Conservation (phyloP, 2,329 filamentous ascomycete genomes). For the Calonectria ilicicola region DNA sequence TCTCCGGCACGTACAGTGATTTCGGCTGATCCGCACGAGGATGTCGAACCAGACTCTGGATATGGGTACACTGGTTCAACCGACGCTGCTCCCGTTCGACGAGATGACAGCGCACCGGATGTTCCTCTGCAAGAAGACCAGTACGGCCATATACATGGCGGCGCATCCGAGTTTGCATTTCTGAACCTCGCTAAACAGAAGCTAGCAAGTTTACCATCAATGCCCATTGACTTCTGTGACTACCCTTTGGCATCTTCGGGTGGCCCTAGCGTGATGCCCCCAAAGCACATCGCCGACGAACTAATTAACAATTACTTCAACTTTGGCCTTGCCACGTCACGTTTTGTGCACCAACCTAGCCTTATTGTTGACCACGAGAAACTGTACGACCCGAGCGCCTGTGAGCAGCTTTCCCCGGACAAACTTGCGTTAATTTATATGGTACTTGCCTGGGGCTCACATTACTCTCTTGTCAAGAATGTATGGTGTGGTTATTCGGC, state of each 20-base stretch:
- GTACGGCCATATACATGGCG: neutral
- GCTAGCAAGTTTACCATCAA: neutral
- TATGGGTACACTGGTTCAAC: neutral
- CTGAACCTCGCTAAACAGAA: neutral
- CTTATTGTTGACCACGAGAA: neutral
- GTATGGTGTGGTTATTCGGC: neutral
- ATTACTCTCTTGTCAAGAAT: neutral
- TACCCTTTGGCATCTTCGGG: neutral
- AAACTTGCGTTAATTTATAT: neutral
- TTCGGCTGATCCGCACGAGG: neutral
- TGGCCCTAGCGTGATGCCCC: neutral
- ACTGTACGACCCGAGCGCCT: neutral
- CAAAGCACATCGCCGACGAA: neutral
- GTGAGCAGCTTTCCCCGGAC: neutral
- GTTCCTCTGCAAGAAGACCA: neutral
- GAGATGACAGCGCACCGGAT: neutral
- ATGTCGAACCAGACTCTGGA: neutral
- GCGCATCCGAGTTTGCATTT: neutral
- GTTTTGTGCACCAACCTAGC: neutral
- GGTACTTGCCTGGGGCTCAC: neutral
- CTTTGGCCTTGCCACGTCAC: neutral
- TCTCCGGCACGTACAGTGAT: neutral
- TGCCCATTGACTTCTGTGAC: neutral
- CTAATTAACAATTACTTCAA: neutral
- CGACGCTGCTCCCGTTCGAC: neutral